Conservation (phyloP, 2,329 filamentous ascomycete species). For the Alternaria rosae region DNA sequence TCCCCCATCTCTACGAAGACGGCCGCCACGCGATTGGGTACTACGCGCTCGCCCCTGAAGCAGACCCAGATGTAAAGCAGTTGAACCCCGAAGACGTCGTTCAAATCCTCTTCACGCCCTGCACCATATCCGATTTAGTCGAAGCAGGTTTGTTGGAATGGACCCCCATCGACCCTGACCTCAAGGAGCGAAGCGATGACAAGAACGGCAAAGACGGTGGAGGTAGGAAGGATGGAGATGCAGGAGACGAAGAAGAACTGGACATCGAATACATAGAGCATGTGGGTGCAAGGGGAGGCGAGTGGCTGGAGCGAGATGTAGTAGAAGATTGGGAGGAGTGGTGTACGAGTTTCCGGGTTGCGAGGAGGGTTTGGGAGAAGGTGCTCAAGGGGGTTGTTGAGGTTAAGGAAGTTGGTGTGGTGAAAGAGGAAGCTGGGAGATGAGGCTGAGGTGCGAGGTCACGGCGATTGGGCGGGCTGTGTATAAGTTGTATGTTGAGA, state of each 20-base stretch:
- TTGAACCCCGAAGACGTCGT: neutral
- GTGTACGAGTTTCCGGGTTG: neutral
- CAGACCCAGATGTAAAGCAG: neutral
- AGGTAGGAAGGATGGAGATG: neutral
- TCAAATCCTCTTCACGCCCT: slow-evolving; percentile 21
- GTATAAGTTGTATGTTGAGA: neutral
- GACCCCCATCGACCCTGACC: neutral
- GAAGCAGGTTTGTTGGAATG: slow-evolving; percentile 13
- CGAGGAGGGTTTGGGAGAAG: slow-evolving; percentile 3
- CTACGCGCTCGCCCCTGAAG: neutral
- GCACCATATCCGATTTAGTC: slow-evolving; percentile 6
- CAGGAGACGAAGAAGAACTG: neutral
- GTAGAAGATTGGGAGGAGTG: slow-evolving; percentile 9
- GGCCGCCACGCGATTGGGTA: slow-evolving; percentile 22
- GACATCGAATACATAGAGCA: neutral
- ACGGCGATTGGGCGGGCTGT: neutral
- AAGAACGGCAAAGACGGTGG: neutral
- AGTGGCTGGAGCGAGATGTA: slow-evolving; percentile 11
- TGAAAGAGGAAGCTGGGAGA: neutral
- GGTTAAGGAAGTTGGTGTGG: neutral
- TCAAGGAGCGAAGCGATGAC: neutral
- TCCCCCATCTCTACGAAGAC: slow-evolving; percentile 28
- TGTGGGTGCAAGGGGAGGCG: slow-evolving; percentile 6
- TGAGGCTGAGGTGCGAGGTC: too few species aligned
- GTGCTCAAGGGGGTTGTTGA: neutral